Conservation (phyloP, 257 asterid genomes). For the Fraxinus quadrangulata region DNA sequence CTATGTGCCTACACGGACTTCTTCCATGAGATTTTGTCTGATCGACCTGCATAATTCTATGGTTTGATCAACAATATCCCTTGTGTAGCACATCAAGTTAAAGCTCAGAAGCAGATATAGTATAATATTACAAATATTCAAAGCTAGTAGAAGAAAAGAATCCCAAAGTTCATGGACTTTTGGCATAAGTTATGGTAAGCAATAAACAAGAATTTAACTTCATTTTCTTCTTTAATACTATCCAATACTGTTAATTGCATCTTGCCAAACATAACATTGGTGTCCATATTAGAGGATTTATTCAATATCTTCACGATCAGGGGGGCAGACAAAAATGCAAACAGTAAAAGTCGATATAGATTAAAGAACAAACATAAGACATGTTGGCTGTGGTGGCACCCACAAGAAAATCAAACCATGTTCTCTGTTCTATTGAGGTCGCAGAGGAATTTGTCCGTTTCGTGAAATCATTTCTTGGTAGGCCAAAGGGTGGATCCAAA, state of each 20-base stretch:
- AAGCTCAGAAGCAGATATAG: slow-evolving; percentile 18
- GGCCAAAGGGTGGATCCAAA: slow-evolving; percentile 24
- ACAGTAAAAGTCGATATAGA: slow-evolving; percentile 12
- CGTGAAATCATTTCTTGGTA: slow-evolving; percentile 17
- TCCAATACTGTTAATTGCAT: background rate
- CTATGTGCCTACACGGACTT: slow-evolving; percentile 37
- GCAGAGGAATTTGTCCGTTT: slow-evolving; percentile 38
- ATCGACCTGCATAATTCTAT: slow-evolving; percentile 51
- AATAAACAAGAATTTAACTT: background rate
- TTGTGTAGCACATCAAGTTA: background rate
- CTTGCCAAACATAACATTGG: background rate
- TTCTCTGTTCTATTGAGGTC: slow-evolving; percentile 28
- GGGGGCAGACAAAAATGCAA: slow-evolving; percentile 24
- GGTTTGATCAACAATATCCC: background rate
- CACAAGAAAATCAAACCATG: slow-evolving; percentile 47
- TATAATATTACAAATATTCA: too few relatives aligned
- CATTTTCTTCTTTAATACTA: background rate
- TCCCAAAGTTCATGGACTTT: background rate
- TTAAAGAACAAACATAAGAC: slow-evolving; percentile 44
- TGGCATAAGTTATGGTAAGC: background rate
- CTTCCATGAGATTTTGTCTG: slow-evolving; percentile 42
- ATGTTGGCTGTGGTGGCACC: slow-evolving; percentile 57
- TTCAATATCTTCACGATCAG: slow-evolving; percentile 1
- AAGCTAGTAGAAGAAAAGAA: background rate
- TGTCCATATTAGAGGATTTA: background rate